Conservation (phyloP, 352 stramenopile species). For the Pilasporangium apinafurcum region DNA sequence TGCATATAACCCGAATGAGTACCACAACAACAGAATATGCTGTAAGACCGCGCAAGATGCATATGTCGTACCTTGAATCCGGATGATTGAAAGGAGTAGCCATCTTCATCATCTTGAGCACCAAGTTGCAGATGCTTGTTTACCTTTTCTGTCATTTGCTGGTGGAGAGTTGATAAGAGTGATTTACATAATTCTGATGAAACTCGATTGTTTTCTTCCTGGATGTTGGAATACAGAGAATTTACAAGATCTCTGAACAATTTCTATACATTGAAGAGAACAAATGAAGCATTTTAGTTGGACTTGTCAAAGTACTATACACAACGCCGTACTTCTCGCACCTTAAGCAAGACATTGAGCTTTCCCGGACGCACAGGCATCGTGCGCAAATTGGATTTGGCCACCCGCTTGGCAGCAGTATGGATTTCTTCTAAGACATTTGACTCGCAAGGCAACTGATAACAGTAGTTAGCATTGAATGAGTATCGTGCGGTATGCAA, state of each 20-base stretch:
- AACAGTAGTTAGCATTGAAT: background rate
- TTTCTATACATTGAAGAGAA: conserved; percentile 34
- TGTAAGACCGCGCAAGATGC: background rate
- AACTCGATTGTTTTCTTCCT: conserved; percentile 67
- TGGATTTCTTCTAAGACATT: conserved; percentile 44
- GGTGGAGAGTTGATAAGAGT: conserved; percentile 48
- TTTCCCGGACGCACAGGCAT: conserved; percentile 69
- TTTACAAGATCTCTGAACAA: conserved; percentile 71
- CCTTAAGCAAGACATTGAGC: conserved; percentile 49
- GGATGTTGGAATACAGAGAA: conserved; percentile 55
- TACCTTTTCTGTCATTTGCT: conserved; percentile 49
- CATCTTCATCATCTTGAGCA: conserved; percentile 38
- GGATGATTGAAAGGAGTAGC: conserved; percentile 56
- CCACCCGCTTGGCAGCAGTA: conserved; percentile 37
- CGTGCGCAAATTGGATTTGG: conserved; percentile 39
- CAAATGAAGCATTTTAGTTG: background rate
- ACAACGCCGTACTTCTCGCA: conserved; percentile 10
- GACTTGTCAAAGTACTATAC: background rate
- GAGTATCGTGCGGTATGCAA: background rate
- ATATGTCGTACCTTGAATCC: conserved; percentile 53
- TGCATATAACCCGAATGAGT: background rate
- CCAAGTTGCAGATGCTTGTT: conserved; percentile 41
- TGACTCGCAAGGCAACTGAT: conserved; percentile 57
- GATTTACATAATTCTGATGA: conserved; percentile 55
- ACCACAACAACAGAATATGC: background rate